A percentile compares a stretch with the other conserved stretches of the same genome.
phyloP scores from a whole-genome alignment of 108 stramenopile genomes.

The Cyclotella baltica region DNA sequence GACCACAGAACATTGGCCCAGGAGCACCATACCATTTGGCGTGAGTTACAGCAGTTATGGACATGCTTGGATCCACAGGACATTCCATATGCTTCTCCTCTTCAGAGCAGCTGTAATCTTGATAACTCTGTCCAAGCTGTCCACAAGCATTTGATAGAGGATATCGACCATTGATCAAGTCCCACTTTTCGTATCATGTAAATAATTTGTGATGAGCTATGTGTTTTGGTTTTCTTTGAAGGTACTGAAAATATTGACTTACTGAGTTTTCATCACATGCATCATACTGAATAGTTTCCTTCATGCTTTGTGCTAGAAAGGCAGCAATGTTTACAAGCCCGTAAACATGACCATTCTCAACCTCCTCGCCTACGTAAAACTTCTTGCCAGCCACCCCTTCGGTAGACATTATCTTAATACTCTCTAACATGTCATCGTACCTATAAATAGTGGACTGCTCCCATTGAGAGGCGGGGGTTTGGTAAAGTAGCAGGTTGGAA shows the following conservation, averaged over 20 bases:
- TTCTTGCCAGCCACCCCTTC: slow-evolving; percentile 28
- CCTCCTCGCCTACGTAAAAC: slow-evolving; percentile 27
- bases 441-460: slow-evolving; percentile 19
- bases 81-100: slow-evolving; percentile 6
- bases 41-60: neutral
- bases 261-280: slow-evolving; percentile 52
- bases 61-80: slow-evolving; percentile 2
- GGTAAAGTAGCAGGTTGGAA: slow-evolving; percentile 32
- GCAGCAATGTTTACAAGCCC: slow-evolving; percentile 48
- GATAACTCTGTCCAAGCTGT: slow-evolving; percentile 22
- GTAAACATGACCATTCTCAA: slow-evolving; percentile 16
- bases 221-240: neutral
- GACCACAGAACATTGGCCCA: slow-evolving; percentile 43
- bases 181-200: too few species aligned
- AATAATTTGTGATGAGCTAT: too few species aligned
- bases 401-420: slow-evolving; percentile 14
- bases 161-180: slow-evolving; percentile 18
- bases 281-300: slow-evolving; percentile 57
- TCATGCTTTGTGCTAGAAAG: slow-evolving; percentile 50
- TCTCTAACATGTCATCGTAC: slow-evolving; percentile 20
- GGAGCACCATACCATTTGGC: slow-evolving; percentile 34
- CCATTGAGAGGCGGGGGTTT: slow-evolving; percentile 29
- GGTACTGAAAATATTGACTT: neutral
- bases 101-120: slow-evolving; percentile 18
- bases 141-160: slow-evolving; percentile 44